Evolutionary conservation across 441 rosid species (phyloP).

Genomic region (California macrophylla): DNA sequence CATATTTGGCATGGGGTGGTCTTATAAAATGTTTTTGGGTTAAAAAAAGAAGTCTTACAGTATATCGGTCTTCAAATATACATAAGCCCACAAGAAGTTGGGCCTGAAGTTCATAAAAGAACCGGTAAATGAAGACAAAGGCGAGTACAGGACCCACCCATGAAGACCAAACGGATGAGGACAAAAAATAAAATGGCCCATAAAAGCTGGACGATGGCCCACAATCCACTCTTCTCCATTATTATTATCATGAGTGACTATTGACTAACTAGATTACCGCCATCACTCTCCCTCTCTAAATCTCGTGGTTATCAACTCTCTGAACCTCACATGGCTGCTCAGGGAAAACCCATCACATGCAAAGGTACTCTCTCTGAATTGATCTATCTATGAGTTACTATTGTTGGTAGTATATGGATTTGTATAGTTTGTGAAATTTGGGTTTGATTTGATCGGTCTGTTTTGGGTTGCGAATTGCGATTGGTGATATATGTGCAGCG

Average conservation of each 20-base stretch:
- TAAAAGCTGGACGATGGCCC: not conserved
- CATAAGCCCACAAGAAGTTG: too few species aligned
- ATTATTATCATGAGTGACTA: not conserved
- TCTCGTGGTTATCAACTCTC: slow-evolving; percentile 3
- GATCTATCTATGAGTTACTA: not conserved
- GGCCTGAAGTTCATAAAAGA: too few species aligned
- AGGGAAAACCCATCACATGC: slow-evolving; percentile 81
- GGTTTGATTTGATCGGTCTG: slow-evolving; percentile 11
- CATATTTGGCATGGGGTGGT: too few species aligned
- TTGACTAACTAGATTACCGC: too few species aligned
- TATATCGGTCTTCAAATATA: too few species aligned
- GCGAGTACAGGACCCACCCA: too few species aligned
- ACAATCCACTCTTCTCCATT: not conserved
- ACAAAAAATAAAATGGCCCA: not conserved
- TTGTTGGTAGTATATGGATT: not conserved
- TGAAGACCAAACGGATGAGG: too few species aligned
- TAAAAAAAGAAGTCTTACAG: too few species aligned
- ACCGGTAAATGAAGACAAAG: too few species aligned
- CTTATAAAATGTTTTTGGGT: too few species aligned
- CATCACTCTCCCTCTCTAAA: not conserved
- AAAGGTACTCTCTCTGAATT: slow-evolving; percentile 39
- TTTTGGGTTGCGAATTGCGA: slow-evolving; percentile 13
- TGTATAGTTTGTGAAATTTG: not conserved
- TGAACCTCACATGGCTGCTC: slow-evolving; percentile 46
- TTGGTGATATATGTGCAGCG: slow-evolving; percentile 30